Base-by-base conservation (phyloP, 2,329 filamentous ascomycete species). In the Dactylellina drechsleri region DNA sequence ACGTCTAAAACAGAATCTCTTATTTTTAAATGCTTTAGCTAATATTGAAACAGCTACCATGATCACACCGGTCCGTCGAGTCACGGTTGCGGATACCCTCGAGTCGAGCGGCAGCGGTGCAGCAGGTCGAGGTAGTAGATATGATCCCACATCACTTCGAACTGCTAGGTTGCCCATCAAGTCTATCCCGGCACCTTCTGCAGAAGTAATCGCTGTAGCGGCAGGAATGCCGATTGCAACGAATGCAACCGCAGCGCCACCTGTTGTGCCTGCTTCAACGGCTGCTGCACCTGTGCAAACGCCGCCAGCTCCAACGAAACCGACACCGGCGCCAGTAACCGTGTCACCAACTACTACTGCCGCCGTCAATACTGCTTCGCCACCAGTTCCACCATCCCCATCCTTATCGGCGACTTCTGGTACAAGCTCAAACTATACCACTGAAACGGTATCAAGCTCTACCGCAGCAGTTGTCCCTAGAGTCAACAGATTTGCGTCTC, bases 371-470 rank as follows among this genome's bases (percentile, higher is more conserved):
- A 28, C 50, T 28, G n/a, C 5, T 4, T 26, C 8, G 8, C 61
- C 47, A n/a, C 47, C 40, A n/a, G 41, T 41, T 20, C 68, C 70
- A 23, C 47, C 40, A n/a, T 28, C 43, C 15, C 68, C 70, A 36
- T 26, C 57, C 5, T 67, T 62, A 0, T 62, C 70, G 12, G 54
- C 70, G 1, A 56, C 62, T 10, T 74, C 70, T 4, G 50, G 47
- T 3, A 58, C 62, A 1, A 74, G 70, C 40, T 74, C 70, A 6
- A 58, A 58, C 4, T 26, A 66, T 10, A 74, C 70, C 0, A 62
- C 70, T 5, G 70, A 62, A 28, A 66, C 61, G 12, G 20, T 62
- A 7, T 74, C 70, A 16, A 67, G 70, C 57, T 74, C 70, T 4
- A 74, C 57, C 1, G 68, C 56, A n/a, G 68, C 61, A 1, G 56